Evolutionary conservation across 116 monocot genomes (phyloP).

Genomic region (Papilionanthe hybrid): DNA sequence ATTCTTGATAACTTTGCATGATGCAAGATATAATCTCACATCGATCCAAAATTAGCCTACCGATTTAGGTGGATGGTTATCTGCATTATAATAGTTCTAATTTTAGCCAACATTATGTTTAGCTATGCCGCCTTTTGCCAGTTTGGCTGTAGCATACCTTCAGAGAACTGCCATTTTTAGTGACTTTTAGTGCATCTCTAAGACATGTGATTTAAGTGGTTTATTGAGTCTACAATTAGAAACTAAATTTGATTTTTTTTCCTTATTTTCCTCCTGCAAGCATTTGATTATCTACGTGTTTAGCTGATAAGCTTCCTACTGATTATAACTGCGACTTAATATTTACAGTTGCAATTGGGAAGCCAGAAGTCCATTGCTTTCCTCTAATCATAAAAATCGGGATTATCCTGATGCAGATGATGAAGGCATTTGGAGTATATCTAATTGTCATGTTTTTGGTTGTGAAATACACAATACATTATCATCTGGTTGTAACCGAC

Average conservation of each 20-base stretch:
- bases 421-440: slow-evolving; percentile 43
- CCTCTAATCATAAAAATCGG: slow-evolving; percentile 10
- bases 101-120: not conserved
- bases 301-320: not conserved
- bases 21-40: not conserved
- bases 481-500: slow-evolving; percentile 17
- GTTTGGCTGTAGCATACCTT: not conserved
- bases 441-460: slow-evolving; percentile 66
- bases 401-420: slow-evolving; percentile 27
- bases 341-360: slow-evolving; percentile 79
- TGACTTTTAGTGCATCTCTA: not conserved
- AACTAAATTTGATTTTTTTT: not conserved
- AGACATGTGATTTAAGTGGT: not conserved
- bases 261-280: not conserved
- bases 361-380: slow-evolving; percentile 46
- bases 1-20: not conserved
- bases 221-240: not conserved
- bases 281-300: not conserved
- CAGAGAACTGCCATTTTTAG: not conserved
- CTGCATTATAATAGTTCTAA: not conserved
- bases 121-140: not conserved
- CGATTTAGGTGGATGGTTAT: not conserved
- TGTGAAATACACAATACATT: slow-evolving; percentile 46
- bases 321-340: slow-evolving; percentile 6
- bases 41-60: not conserved